Evolutionary conservation across 2,329 filamentous ascomycete genomes (phyloP).

Genomic region (Fusarium phyllophilum): DNA sequence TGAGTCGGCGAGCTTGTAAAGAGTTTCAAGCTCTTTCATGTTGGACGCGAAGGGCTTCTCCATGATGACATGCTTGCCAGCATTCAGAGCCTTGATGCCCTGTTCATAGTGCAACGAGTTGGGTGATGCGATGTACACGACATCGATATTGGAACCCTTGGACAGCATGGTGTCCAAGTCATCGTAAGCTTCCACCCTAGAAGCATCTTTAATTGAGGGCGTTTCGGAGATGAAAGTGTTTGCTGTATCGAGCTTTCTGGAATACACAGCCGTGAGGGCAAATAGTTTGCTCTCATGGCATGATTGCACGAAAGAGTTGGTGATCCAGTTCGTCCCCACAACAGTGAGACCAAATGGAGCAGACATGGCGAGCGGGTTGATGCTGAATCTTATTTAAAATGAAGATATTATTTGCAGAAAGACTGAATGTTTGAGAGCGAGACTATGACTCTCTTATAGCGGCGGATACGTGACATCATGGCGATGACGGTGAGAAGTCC

Average conservation of each 20-base stretch:
- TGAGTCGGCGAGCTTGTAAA: slow-evolving; percentile 29
- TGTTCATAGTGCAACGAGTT: slow-evolving; percentile 34
- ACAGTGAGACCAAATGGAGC: slow-evolving; percentile 29
- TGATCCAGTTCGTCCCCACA: slow-evolving; percentile 37
- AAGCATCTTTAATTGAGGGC: slow-evolving; percentile 16
- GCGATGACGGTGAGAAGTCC: not conserved
- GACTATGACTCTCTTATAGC: not conserved
- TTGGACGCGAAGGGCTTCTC: slow-evolving; percentile 37
- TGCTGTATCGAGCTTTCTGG: slow-evolving; percentile 28
- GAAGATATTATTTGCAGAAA: no score
- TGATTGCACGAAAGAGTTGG: slow-evolving; percentile 35
- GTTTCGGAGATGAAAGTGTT: slow-evolving; percentile 25
- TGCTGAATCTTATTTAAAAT: rapidly evolving
- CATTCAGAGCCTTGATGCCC: slow-evolving; percentile 11
- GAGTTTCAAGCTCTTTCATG: slow-evolving; percentile 9
- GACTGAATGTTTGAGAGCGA: not conserved
- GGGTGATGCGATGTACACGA: slow-evolving; percentile 34
- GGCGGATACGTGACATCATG: not conserved
- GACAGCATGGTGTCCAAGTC: slow-evolving; percentile 24
- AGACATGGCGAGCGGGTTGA: slow-evolving; percentile 8
- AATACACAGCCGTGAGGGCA: slow-evolving; percentile 24
- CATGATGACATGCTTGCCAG: slow-evolving; percentile 31
- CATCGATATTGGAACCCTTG: not conserved
- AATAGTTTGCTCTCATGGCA: slow-evolving; percentile 30
- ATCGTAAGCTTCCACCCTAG: slow-evolving; percentile 9